Conservation (phyloP, 2,329 filamentous ascomycete genomes). For the Colletotrichum viniferum region DNA sequence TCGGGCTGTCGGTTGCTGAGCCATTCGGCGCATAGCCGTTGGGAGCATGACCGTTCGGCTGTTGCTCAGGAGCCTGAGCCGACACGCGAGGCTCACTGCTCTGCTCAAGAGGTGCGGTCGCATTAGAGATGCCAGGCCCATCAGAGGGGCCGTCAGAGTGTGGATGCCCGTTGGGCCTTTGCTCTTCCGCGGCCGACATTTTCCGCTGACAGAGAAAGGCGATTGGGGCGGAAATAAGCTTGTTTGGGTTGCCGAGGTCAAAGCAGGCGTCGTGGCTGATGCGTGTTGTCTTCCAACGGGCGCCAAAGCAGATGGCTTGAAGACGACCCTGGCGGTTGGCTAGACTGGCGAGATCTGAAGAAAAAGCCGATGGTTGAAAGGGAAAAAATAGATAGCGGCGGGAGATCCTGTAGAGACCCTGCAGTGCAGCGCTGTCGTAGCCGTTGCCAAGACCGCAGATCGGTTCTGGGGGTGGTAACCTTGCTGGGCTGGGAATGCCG, state of each 20-base stretch:
- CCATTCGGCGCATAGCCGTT: neutral
- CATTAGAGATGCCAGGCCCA: neutral
- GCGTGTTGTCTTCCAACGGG: neutral
- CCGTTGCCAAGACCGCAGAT: conserved; percentile 21
- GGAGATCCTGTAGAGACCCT: conserved; percentile 9
- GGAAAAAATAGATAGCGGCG: neutral
- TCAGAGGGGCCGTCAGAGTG: neutral
- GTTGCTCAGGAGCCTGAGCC: neutral
- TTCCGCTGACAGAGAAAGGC: neutral
- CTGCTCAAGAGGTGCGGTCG: neutral
- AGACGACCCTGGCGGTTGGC: neutral
- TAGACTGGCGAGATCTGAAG: neutral
- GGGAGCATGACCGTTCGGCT: neutral
- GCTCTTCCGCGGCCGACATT: conserved; percentile 11
- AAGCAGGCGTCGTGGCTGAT: neutral
- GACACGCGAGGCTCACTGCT: neutral
- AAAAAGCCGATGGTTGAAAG: neutral
- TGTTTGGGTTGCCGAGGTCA: neutral
- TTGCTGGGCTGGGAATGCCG: neutral
- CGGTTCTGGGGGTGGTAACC: neutral
- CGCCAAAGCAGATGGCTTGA: neutral
- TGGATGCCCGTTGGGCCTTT: conserved; percentile 15
- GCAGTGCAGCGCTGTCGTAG: conserved; percentile 2
- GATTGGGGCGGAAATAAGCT: neutral
- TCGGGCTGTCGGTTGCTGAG: neutral